These are phyloP conservation scores for Sergeia podlipaevii DNA, from an alignment of 208 protist genomes.

Conservation along the genomic window DNA sequence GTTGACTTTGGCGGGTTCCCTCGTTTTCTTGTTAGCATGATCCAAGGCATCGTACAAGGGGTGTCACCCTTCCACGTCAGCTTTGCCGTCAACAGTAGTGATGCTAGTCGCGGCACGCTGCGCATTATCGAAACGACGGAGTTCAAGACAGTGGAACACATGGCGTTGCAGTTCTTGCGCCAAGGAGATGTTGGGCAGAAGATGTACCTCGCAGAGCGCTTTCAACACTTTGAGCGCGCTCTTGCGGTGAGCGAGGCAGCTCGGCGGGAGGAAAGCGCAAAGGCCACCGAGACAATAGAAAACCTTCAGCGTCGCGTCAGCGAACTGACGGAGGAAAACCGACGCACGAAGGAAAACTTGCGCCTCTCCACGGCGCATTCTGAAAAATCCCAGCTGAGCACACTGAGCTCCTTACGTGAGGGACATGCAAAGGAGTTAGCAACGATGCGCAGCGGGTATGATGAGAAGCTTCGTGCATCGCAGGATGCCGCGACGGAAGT, in stretches of 20 bases:
- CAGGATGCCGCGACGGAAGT: not conserved
- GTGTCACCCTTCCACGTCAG: conserved; percentile 45
- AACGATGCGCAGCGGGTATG: conserved; percentile 12
- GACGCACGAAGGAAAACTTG: conserved; percentile 17
- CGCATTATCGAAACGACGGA: conserved; percentile 69
- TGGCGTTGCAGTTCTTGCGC: conserved; percentile 64
- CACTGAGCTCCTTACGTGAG: conserved; percentile 14
- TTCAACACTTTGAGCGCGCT: conserved; percentile 58
- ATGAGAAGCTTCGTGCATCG: not conserved
- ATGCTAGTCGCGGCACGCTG: conserved; percentile 40
- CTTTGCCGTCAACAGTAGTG: conserved; percentile 18
- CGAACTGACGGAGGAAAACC: conserved; percentile 10
- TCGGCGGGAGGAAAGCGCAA: conserved; percentile 13
- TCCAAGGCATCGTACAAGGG: conserved; percentile 40
- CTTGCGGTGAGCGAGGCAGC: conserved; percentile 17
- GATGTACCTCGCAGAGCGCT: conserved; percentile 76
- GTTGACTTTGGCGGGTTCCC: conserved; percentile 84
- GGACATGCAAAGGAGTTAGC: conserved; percentile 20
- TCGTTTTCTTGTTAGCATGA: conserved; percentile 66
- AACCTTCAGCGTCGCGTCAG: conserved; percentile 26
- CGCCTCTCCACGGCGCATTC: conserved; percentile 9
- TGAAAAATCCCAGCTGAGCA: conserved; percentile 19
- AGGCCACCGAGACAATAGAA: conserved; percentile 12
- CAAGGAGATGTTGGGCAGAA: conserved; percentile 85
- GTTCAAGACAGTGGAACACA: conserved; percentile 82